Base-by-base conservation (phyloP, 2,329 filamentous ascomycete species). In the Pseudogymnoascus sp. region DNA sequence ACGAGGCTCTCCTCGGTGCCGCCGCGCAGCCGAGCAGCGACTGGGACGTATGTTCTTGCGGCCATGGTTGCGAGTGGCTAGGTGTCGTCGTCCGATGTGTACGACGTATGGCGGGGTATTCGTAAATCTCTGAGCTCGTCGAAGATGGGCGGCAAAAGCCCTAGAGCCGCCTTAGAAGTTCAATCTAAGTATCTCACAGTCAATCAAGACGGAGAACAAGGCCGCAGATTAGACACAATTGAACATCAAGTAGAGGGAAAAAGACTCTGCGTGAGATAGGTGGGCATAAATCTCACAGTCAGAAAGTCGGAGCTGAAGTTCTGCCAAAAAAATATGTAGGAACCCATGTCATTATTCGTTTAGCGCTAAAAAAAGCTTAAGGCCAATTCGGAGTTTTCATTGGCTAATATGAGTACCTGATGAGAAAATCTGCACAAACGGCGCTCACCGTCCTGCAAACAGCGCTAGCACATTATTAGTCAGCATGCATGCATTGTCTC, bases 1-100 rank as follows among this genome's bases (percentile, higher is more conserved):
- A 96, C 83, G 72, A 90, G 81, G 63, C 83, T 82, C 71, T 88
- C 84, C 67, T 83, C 79, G 16, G 67, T 63, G 28, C 52, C 61
- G 59, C 67, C 64, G 59, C 67, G 64, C 38, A 66, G 66, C 55
- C 67, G 65, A 64, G 69, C 68, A 18, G 67, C 45, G 59, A 68
- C 63, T 18, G 69, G 69, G 31, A 66, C 63, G 59, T 67, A 65
- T 52, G 69, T 61, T 43, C 60, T 31, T 62, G 14, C 28, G 9
- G 45, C 61, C 63, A 64, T 64, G n/a, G 16, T 63, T 28, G 43
- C 14, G 52, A 52, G 28, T 61, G 35, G 40, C 35, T 60, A n/a
- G 25, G 58, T 60, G 37, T n/a, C 21, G 23, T 37, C 33, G 33
- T 25, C 58, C 38, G 58, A 21, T 31, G 6, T 25, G 58, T 41